These are phyloP conservation scores for Spergularia bocconei DNA, from an alignment of 148 eudicot species.

Conservation along the genomic window DNA sequence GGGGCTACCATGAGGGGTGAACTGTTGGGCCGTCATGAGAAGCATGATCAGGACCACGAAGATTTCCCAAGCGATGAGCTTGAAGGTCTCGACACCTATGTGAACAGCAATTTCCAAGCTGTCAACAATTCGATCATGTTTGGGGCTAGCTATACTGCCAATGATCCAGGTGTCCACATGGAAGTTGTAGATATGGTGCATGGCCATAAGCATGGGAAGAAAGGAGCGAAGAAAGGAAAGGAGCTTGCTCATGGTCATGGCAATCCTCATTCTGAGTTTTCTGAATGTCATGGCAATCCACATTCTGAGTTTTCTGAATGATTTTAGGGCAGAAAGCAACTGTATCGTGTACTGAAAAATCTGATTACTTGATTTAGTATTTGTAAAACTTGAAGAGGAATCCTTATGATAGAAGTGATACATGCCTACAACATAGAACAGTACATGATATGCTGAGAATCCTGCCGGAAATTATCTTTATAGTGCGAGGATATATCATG, in stretches of 20 bases:
- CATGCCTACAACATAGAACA: not conserved
- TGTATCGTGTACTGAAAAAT: not conserved
- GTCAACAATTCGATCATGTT: conserved; percentile 86
- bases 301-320: conserved; percentile 32
- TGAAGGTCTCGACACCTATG: conserved; percentile 45
- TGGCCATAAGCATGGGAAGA: conserved; percentile 22
- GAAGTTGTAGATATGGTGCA: conserved; percentile 33
- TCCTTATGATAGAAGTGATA: not conserved
- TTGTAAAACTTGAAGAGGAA: conserved; percentile 5
- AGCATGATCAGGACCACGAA: not conserved
- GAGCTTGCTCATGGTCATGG: conserved; percentile 22
- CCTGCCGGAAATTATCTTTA: not conserved
- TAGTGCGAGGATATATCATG: not conserved
- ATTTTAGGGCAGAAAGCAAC: not conserved
- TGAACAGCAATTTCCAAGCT: conserved; percentile 81
- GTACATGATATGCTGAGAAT: not conserved
- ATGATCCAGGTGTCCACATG: conserved; percentile 89
- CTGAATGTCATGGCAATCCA: conserved; percentile 18
- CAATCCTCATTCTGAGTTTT: conserved; percentile 26
- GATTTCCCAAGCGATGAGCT: conserved; percentile 17
- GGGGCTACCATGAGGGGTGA: conserved; percentile 80
- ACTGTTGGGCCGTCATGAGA: conserved; percentile 24
- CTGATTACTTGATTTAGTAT: not conserved
- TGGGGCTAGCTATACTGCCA: conserved; percentile 51
- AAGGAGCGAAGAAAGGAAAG: conserved; percentile 28